Base-by-base conservation (phyloP, 495 filamentous ascomycete genomes). In the Aspergillus cavernicola region DNA sequence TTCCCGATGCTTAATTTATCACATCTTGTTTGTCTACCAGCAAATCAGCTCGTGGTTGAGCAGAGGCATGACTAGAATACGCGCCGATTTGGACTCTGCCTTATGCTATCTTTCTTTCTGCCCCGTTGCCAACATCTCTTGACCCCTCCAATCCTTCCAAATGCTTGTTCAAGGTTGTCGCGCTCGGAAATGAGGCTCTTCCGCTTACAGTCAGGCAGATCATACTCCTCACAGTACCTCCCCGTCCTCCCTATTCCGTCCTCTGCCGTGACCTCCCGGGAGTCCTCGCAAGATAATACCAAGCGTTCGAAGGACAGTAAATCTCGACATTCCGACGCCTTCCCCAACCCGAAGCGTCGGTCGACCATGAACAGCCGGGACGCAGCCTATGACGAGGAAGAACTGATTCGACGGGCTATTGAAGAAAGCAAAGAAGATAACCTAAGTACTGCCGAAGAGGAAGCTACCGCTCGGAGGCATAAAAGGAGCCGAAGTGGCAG, bases 341-440 rank as follows among this genome's bases (percentile, higher is more conserved):
- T 67, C 28, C 71, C 67, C 43, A 75, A 73, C 45, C 68, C 74
- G 24, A 97, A 97, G 64, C 84, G 93, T 48, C 84, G 93, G 13
- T 95, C 92, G 23, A 99, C 93, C 8, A 96, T 97, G 90, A 96
- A 97, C 63, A 97, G 95, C 66, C 83, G 92, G 46, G 90, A 92
- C 64, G 92, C 93, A 43, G 91, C 89, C 6, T 97, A 97, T 63
- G 92, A 97, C 58, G 92, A 96, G 70, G 91, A 95, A 56, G 93
- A 96, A 67, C 84, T 89, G 52, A 66, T 99, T 26, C 82, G 90
- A 52, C 80, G 86, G 59, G 95, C 91, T 15, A 89, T 99, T 61
- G 93, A 97, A 66, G 91, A 95, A 53, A 99, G 93, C 73, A 97
- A 91, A 67, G 83, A 87, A 51, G 84, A 86, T 28, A 76, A 72